Evolutionary conservation across 768 basidiomycete species (phyloP), one percentile per base, ranked within the genome.

Genomic region (Tylopilus cervinicoccineus): DNA sequence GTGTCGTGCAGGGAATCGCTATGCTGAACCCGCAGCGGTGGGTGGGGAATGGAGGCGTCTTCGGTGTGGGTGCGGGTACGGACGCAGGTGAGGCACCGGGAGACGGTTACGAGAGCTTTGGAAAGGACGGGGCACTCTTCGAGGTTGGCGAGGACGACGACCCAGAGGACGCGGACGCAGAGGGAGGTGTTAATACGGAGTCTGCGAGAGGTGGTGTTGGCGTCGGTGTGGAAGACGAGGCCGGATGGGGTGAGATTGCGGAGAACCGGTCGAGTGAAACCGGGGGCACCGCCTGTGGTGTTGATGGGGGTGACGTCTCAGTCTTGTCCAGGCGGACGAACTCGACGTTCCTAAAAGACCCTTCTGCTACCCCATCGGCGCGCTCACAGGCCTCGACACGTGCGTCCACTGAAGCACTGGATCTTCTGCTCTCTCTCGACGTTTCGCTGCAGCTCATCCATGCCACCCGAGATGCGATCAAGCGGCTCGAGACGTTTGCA

Each of bases 11-110:
- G 48, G 92, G 92, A 2, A 84, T 93, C 31, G 73, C 85, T 1
- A 94, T 93, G 90, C 73, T 94, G 28, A 94, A 94, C 61, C 92
- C 93, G 1, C 84, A 88, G 61, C 75, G 86, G 48, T 95, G 90
- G 91, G 83, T 76, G 9, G 84, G 82, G 14, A 67, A 65, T 14
- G 65, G 16, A 5, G 23, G 19, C 6, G 38, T 12, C 10, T 24
- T 5, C 23, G 38, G 34, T 17, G 17, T 19, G 5, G 41, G 34
- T 2, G 17, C n/a, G 6, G 47, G 13, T 16, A 22, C 6, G 8
- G 45, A 19, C n/a, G 26, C 7, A 8, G 45, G 9, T 23, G 34
- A 14, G 4, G 26, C 7, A 16, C 48, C 39, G n/a, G 49, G 45
- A 0, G 33, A 47, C 16, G 65, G 57, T 4, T 66, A 62, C 16